phyloP scores from a whole-genome alignment of 805 yeast species.

The Yamadazyma olivae region DNA sequence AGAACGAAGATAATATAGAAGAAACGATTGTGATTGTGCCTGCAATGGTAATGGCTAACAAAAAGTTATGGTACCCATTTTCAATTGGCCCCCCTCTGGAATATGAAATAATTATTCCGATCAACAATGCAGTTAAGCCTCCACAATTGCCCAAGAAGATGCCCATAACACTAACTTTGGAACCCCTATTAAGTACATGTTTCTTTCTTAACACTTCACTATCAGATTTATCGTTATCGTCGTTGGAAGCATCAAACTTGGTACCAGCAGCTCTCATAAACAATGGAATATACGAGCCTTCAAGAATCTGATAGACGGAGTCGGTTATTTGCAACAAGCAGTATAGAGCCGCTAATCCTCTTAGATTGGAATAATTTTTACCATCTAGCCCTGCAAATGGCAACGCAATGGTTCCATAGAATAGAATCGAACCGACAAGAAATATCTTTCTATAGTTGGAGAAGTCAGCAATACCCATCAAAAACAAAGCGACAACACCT shows the following conservation, averaged over 20 bases:
- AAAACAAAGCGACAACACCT: constrained; percentile 29
- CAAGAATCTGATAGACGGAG: constrained; percentile 33
- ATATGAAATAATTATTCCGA: constrained; percentile 37
- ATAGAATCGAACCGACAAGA: constrained; percentile 25
- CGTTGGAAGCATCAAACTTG: background rate
- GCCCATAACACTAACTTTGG: constrained; percentile 37
- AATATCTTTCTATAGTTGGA: constrained; percentile 33
- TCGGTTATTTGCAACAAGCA: constrained; percentile 24
- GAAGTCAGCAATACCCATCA: constrained; percentile 42
- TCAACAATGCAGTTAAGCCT: constrained; percentile 32
- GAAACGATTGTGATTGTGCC: constrained; percentile 31
- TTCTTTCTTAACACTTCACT: constrained; percentile 22
- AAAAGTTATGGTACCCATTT: constrained; percentile 29
- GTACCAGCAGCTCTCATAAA: constrained; percentile 31
- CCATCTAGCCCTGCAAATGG: constrained; percentile 33
- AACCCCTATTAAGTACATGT: constrained; percentile 26
- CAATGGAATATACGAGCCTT: constrained; percentile 38
- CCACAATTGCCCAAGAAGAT: constrained; percentile 33
- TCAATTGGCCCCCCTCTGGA: constrained; percentile 19
- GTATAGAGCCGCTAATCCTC: constrained; percentile 26
- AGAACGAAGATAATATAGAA: constrained; percentile 21
- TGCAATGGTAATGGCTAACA: constrained; percentile 38
- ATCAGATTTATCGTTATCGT: background rate
- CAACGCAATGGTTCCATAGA: constrained; percentile 31
- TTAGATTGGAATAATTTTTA: constrained; percentile 17